Conservation (phyloP, 306 rosid species). For the Pterocarpus macrocarpus region DNA sequence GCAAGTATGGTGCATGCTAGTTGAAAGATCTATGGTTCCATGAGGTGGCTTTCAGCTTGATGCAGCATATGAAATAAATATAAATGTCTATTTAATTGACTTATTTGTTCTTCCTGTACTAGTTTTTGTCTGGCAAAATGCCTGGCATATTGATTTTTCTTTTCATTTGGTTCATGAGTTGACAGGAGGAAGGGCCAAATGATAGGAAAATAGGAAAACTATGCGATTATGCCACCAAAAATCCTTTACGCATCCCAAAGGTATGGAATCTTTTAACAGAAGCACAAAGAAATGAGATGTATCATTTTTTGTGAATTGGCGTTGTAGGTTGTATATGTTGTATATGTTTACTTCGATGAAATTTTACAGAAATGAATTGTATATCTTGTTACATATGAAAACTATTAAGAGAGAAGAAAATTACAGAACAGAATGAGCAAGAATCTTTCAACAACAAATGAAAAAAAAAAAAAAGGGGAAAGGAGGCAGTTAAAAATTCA, state of each 20-base stretch:
- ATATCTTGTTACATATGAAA: neutral
- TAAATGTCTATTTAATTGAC: slow-evolving; percentile 3
- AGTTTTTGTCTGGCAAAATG: neutral
- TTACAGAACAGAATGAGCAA: neutral
- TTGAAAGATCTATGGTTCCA: slow-evolving; percentile 27
- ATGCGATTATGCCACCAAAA: slow-evolving; percentile 90
- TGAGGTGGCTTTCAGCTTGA: slow-evolving; percentile 16
- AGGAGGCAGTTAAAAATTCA: neutral
- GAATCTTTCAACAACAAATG: neutral
- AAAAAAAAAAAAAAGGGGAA: neutral
- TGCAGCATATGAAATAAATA: neutral
- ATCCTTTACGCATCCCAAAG: slow-evolving; percentile 96
- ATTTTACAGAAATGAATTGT: slow-evolving; percentile 4
- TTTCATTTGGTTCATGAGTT: slow-evolving; percentile 39
- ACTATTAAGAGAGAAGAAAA: neutral
- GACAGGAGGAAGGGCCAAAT: slow-evolving; percentile 90
- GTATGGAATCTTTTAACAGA: slow-evolving; percentile 54
- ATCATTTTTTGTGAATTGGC: slow-evolving; percentile 17
- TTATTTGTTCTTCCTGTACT: slow-evolving; percentile 32
- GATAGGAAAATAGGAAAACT: slow-evolving; percentile 92
- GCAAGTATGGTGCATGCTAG: slow-evolving; percentile 14
- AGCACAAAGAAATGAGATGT: neutral
- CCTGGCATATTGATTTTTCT: slow-evolving; percentile 31
- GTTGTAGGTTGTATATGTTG: slow-evolving; percentile 5
- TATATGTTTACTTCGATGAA: slow-evolving; percentile 14